phyloP scores from a whole-genome alignment of 257 asterid genomes.

The Rauvolfia tetraphylla region DNA sequence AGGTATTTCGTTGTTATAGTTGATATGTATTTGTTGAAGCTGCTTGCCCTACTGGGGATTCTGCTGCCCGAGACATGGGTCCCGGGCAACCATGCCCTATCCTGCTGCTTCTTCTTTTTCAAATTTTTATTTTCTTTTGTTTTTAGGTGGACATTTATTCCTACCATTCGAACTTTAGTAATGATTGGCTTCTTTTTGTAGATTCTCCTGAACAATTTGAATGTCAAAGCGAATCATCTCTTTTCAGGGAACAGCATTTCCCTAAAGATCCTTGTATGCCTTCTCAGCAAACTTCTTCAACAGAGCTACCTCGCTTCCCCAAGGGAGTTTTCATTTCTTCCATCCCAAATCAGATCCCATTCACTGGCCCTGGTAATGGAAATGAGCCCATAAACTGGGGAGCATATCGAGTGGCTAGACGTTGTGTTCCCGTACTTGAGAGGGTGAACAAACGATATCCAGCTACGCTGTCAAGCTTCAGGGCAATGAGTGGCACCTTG shows the following conservation, averaged over 20 bases:
- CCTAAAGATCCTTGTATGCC: not conserved
- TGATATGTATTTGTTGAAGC: not conserved
- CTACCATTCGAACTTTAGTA: not conserved
- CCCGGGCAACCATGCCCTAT: too few relatives aligned
- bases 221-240: slow-evolving; percentile 5
- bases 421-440: slow-evolving; percentile 16
- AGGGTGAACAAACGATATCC: slow-evolving; percentile 17
- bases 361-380: slow-evolving; percentile 14
- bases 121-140: too few relatives aligned
- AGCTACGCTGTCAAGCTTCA: slow-evolving; percentile 12
- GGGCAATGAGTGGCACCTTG: not conserved
- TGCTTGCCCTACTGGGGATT: too few relatives aligned
- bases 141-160: too few relatives aligned
- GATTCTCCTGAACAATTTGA: slow-evolving; percentile 12
- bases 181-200: not conserved
- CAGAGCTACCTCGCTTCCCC: slow-evolving; percentile 1
- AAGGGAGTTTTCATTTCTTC: slow-evolving; percentile 12
- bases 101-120: too few relatives aligned
- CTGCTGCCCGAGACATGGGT: too few relatives aligned
- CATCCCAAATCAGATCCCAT: slow-evolving; percentile 15
- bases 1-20: not conserved
- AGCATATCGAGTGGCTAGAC: slow-evolving; percentile 17
- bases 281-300: too few relatives aligned
- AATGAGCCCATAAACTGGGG: slow-evolving; percentile 19
- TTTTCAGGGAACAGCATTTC: slow-evolving; percentile 2